Conservation (phyloP, 1,284 basidiomycete genomes). For the Ganoderma multipileum region DNA sequence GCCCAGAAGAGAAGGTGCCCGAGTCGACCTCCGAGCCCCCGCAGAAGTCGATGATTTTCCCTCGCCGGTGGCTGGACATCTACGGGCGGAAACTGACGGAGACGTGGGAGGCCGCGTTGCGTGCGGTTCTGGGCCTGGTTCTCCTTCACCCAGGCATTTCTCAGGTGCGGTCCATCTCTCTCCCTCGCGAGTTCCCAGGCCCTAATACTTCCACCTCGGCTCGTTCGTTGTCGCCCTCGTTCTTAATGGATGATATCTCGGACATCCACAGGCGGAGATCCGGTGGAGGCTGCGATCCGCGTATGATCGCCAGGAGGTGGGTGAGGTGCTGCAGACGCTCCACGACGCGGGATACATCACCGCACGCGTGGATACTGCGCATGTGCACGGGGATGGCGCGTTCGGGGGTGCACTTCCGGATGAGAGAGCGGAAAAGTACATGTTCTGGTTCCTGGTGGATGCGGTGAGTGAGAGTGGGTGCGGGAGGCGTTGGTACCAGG, state of each 20-base stretch:
- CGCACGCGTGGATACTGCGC: slow-evolving; percentile 38
- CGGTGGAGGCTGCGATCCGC: slow-evolving; percentile 69
- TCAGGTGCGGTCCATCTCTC: slow-evolving; percentile 54
- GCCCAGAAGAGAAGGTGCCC: not conserved
- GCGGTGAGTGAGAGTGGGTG: slow-evolving; percentile 23
- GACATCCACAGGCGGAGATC: slow-evolving; percentile 59
- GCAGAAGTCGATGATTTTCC: slow-evolving; percentile 52
- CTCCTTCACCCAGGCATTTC: slow-evolving; percentile 76
- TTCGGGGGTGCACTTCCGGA: slow-evolving; percentile 42
- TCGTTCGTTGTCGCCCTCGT: not conserved
- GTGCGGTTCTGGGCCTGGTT: slow-evolving; percentile 71
- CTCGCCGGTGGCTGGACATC: slow-evolving; percentile 82
- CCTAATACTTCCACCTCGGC: slow-evolving; percentile 15
- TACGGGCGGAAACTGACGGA: slow-evolving; percentile 63
- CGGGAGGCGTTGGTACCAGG: slow-evolving; percentile 61
- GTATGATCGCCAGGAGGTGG: slow-evolving; percentile 80
- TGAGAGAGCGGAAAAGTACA: slow-evolving; percentile 55
- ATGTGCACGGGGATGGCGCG: not conserved
- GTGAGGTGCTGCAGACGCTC: slow-evolving; percentile 68
- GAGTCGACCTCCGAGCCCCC: not conserved
- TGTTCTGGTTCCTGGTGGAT: slow-evolving; percentile 51
- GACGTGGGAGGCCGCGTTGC: slow-evolving; percentile 73
- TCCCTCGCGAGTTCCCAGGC: not conserved
- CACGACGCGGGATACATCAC: slow-evolving; percentile 54
- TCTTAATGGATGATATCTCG: not conserved